Conservation (phyloP, 306 rosid genomes). For the Dryas alaskensis region DNA sequence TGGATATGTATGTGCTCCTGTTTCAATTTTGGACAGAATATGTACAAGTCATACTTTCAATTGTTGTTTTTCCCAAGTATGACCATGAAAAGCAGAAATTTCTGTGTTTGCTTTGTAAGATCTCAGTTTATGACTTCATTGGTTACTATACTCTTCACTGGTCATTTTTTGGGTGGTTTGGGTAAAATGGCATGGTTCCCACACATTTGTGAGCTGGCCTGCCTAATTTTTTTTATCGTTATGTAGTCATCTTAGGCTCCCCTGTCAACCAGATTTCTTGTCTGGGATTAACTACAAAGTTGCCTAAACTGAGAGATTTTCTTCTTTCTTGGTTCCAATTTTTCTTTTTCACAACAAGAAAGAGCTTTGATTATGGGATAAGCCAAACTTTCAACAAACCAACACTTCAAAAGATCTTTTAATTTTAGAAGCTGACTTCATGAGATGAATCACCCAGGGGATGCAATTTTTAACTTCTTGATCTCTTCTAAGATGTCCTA, state of each 20-base stretch:
- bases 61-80: background rate
- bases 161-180: background rate
- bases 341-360: background rate
- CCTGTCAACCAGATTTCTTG: background rate
- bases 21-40: background rate
- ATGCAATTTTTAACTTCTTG: background rate
- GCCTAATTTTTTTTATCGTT: background rate
- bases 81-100: background rate
- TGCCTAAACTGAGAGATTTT: background rate
- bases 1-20: background rate
- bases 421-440: background rate
- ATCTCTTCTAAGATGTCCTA: background rate
- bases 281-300: background rate
- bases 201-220: background rate
- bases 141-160: too few species aligned
- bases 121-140: background rate
- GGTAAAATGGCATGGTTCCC: background rate
- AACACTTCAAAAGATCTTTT: background rate
- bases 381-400: background rate
- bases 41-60: background rate
- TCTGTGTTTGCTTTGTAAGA: background rate
- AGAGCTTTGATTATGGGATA: background rate
- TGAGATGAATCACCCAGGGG: background rate
- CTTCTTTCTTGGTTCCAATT: background rate
- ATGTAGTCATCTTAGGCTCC: background rate